Evolutionary conservation across 139 green algal species (phyloP).

Genomic region (Coccomyxa sp.): DNA sequence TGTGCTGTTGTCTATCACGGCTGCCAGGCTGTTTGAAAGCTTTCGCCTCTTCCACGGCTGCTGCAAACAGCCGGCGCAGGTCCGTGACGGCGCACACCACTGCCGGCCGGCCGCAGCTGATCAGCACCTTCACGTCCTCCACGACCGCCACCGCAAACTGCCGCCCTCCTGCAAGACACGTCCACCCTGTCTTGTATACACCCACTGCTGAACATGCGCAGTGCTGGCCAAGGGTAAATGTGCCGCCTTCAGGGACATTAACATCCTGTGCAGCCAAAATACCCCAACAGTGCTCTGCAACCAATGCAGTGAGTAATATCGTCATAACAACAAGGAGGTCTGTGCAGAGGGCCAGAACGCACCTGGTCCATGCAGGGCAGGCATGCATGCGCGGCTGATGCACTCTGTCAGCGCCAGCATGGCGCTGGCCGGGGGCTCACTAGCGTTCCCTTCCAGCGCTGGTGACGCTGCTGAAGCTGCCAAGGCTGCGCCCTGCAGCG

Average conservation of each 20-base stretch:
- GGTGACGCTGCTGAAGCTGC: neutral
- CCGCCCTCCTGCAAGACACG: too few species aligned
- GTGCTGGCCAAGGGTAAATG: neutral
- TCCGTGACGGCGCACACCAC: conserved; percentile 48
- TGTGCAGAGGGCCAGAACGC: neutral
- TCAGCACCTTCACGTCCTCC: conserved; percentile 35
- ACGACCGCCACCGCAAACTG: too few species aligned
- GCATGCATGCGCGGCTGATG: neutral
- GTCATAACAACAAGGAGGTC: neutral
- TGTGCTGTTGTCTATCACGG: conserved; percentile 1
- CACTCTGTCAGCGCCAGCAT: neutral
- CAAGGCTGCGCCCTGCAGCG: neutral
- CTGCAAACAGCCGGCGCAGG: conserved; percentile 25
- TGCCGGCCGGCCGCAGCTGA: conserved; percentile 28
- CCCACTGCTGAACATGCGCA: neutral
- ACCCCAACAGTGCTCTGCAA: too few species aligned
- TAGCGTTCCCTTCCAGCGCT: neutral
- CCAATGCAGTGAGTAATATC: neutral
- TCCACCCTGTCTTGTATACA: neutral
- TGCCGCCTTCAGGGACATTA: neutral
- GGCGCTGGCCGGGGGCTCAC: too few species aligned
- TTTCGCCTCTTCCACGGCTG: neutral
- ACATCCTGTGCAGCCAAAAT: neutral
- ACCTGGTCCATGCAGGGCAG: neutral
- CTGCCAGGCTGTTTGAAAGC: neutral